phyloP scores from a whole-genome alignment of 169 alveolate species.

The Plasmodium inui region DNA sequence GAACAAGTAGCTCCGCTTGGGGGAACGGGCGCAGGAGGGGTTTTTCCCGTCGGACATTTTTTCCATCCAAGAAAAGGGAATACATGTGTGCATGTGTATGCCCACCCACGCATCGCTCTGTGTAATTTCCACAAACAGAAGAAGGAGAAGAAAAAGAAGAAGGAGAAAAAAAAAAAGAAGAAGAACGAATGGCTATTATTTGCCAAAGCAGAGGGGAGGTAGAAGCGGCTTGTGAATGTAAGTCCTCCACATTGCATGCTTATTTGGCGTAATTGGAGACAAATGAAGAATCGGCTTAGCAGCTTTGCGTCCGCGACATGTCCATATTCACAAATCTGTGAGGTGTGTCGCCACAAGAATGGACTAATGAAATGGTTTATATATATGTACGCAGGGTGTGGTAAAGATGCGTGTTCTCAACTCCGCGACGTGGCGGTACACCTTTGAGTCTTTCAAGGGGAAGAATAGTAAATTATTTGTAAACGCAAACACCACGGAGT shows the following conservation, averaged over 20 bases:
- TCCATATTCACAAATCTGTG: not conserved
- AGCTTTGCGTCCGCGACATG: not conserved
- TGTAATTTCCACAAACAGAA: not conserved
- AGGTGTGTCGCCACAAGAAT: not conserved
- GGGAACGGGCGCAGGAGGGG: not conserved
- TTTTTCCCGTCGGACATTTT: not conserved
- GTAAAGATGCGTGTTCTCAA: not conserved
- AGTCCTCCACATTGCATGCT: not conserved
- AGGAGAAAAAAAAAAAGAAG: not conserved
- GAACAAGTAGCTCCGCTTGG: slow-evolving; percentile 6
- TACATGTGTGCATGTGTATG: not conserved
- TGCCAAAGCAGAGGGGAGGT: not conserved
- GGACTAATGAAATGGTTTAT: not conserved
- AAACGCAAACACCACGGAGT: not conserved
- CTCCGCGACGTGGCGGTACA: not conserved
- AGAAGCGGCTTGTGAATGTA: not conserved
- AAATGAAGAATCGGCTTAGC: not conserved
- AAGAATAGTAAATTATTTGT: not conserved
- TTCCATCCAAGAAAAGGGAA: not conserved
- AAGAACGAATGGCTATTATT: not conserved
- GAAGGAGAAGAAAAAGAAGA: not conserved
- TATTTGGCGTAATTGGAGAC: not conserved
- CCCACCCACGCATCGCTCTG: not conserved
- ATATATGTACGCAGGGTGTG: not conserved
- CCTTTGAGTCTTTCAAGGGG: not conserved